A percentile compares a stretch with the other conserved stretches of the same genome.
These are phyloP conservation scores for Mortierella sp. DNA, from an alignment of 371 early-diverging fungal species.

Conservation along the genomic window DNA sequence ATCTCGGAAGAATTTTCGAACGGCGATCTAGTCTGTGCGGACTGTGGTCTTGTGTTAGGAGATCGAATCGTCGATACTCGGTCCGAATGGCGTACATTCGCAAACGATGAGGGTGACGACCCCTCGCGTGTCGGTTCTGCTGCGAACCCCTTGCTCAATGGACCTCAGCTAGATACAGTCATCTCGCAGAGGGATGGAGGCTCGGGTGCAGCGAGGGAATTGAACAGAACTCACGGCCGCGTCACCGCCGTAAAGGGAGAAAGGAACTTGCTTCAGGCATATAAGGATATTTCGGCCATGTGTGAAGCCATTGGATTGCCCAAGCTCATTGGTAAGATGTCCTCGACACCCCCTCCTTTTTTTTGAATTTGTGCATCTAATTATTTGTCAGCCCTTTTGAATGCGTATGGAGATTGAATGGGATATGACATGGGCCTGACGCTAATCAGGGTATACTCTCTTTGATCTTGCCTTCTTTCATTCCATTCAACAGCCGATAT, in stretches of 20 bases:
- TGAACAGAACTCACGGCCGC: constrained; percentile 84
- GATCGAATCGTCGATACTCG: constrained; percentile 99
- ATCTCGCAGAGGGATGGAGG: constrained; percentile 90
- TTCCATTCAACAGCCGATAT: constrained; percentile 68
- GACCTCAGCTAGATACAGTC: constrained; percentile 92
- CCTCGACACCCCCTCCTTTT: too few species aligned
- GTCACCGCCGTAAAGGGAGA: constrained; percentile 84
- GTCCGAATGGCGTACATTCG: constrained; percentile 99
- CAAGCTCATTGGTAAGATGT: constrained; percentile 75
- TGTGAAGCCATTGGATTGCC: constrained; percentile 93
- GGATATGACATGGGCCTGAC: not conserved
- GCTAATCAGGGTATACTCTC: not conserved
- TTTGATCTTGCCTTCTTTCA: not conserved
- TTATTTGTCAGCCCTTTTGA: not conserved
- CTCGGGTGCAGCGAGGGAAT: constrained; percentile 77
- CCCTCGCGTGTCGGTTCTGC: constrained; percentile 99
- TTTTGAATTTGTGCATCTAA: not conserved
- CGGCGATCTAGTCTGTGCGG: constrained; percentile 97
- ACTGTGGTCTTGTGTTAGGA: constrained; percentile 97
- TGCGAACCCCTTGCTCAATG: constrained; percentile 90
- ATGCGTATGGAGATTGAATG: not conserved
- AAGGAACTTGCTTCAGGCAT: constrained; percentile 89
- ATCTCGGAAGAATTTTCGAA: constrained; percentile 97
- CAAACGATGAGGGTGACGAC: constrained; percentile 96
- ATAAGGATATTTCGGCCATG: constrained; percentile 94